A percentile compares a stretch with the other conserved stretches of the same genome.
phyloP scores from a whole-genome alignment of 176 grass and related monocot genomes.

The Urochloa ruziziensis region DNA sequence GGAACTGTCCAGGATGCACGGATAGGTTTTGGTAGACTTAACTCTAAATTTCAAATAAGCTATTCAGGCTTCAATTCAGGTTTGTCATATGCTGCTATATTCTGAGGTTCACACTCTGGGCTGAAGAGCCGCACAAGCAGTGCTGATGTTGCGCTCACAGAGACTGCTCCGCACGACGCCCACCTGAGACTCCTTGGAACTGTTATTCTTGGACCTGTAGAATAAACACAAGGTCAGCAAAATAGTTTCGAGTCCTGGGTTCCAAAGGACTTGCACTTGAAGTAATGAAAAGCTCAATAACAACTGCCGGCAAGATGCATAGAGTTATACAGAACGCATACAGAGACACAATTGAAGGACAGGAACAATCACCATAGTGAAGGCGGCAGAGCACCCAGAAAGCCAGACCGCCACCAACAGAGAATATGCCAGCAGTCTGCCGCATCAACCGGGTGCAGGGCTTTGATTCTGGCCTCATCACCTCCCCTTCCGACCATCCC shows the following conservation, averaged over 20 bases:
- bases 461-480: slow-evolving; percentile 89
- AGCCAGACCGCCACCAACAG: slow-evolving; percentile 64
- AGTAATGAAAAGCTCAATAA: neutral
- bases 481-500: slow-evolving; percentile 91
- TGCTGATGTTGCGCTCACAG: slow-evolving; percentile 47
- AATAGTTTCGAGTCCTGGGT: neutral
- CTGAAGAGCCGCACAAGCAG: slow-evolving; percentile 78
- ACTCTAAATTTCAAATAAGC: neutral
- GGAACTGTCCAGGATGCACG: neutral
- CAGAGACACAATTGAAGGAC: neutral
- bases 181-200: slow-evolving; percentile 72
- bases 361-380: slow-evolving; percentile 64
- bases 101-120: slow-evolving; percentile 86
- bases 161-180: slow-evolving; percentile 74
- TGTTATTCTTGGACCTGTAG: slow-evolving; percentile 76
- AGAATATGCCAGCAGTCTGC: slow-evolving; percentile 83
- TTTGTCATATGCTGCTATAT: slow-evolving; percentile 72
- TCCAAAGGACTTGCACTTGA: neutral
- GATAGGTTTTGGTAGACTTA: neutral
- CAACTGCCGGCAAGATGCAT: neutral
- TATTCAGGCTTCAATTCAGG: slow-evolving; percentile 37
- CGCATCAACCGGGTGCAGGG: slow-evolving; percentile 82
- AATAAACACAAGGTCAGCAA: neutral
- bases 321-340: neutral
- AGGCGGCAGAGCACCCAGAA: slow-evolving; percentile 93